A percentile compares a stretch with the other conserved stretches of the same genome.
Conservation (phyloP, 2,329 filamentous ascomycete species). For the Parascedosporium putredinis region DNA sequence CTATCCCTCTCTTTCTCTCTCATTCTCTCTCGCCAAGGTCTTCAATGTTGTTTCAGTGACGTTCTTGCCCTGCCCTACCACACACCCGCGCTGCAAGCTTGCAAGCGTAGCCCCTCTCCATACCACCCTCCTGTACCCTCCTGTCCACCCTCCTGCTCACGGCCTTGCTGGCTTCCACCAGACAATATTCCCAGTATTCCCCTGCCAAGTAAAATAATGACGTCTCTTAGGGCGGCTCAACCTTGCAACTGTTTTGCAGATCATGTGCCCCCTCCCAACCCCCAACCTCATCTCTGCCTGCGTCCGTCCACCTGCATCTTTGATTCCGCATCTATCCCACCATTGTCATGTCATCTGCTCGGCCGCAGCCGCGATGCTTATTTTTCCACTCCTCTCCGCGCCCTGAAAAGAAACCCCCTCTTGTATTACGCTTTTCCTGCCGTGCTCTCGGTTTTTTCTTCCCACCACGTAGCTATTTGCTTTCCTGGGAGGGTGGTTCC, state of each 20-base stretch:
- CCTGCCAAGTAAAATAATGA: conserved; percentile 2
- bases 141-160: not conserved
- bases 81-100: too few relatives aligned
- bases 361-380: not conserved
- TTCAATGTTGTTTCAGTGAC: too few relatives aligned
- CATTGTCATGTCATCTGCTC: too few relatives aligned
- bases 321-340: not conserved
- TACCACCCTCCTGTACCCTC: not conserved
- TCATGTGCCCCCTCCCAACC: not conserved
- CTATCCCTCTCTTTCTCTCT: not conserved
- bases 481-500: too few relatives aligned
- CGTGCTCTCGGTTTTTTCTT: not conserved
- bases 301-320: not conserved
- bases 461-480: too few relatives aligned
- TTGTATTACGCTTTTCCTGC: too few relatives aligned
- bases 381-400: not conserved
- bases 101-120: too few relatives aligned
- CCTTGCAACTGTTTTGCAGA: not conserved
- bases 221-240: not conserved
- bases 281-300: conserved; percentile 14
- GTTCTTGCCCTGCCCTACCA: too few relatives aligned
- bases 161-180: not conserved
- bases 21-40: too few relatives aligned
- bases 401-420: too few relatives aligned
- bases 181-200: not conserved